These are phyloP conservation scores for Xylariaceae sp. DNA, from an alignment of 2,329 filamentous ascomycete species.

Conservation along the genomic window DNA sequence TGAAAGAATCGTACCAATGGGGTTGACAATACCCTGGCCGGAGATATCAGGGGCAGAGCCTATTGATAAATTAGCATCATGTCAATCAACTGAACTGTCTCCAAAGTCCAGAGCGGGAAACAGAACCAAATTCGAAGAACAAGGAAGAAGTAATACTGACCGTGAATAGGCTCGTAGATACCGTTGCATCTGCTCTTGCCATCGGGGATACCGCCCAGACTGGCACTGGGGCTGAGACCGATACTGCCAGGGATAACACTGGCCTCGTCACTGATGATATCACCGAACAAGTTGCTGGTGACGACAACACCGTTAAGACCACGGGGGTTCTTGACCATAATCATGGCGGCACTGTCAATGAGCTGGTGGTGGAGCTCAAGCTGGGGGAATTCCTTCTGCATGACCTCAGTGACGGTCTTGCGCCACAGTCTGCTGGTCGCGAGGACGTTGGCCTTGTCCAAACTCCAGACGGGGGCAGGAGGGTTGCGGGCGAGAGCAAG, in stretches of 20 bases:
- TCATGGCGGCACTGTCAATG: slow-evolving; percentile 95
- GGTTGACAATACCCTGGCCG: slow-evolving; percentile 86
- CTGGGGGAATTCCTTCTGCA: slow-evolving; percentile 83
- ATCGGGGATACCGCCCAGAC: slow-evolving; percentile 79
- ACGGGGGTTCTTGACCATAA: slow-evolving; percentile 91
- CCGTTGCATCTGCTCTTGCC: slow-evolving; percentile 81
- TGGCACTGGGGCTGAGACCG: slow-evolving; percentile 82
- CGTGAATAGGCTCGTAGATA: slow-evolving; percentile 97
- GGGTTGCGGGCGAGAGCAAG: slow-evolving; percentile 73
- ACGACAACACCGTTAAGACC: slow-evolving; percentile 86
- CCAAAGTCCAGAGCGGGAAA: not conserved
- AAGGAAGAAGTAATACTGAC: slow-evolving; percentile 42
- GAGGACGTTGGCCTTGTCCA: slow-evolving; percentile 96
- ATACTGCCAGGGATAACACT: slow-evolving; percentile 89
- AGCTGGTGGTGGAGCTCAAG: slow-evolving; percentile 81
- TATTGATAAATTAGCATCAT: slow-evolving; percentile 4
- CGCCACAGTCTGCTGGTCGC: slow-evolving; percentile 87
- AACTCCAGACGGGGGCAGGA: slow-evolving; percentile 71
- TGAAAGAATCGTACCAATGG: slow-evolving; percentile 84
- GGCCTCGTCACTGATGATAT: slow-evolving; percentile 94
- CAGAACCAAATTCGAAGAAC: not conserved
- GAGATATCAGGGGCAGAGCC: slow-evolving; percentile 91
- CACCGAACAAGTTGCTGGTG: slow-evolving; percentile 90
- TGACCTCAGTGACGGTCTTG: slow-evolving; percentile 77
- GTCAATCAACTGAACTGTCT: slow-evolving; percentile 6